phyloP scores from a whole-genome alignment of 495 filamentous ascomycete genomes.

The Tuber magnatum region DNA sequence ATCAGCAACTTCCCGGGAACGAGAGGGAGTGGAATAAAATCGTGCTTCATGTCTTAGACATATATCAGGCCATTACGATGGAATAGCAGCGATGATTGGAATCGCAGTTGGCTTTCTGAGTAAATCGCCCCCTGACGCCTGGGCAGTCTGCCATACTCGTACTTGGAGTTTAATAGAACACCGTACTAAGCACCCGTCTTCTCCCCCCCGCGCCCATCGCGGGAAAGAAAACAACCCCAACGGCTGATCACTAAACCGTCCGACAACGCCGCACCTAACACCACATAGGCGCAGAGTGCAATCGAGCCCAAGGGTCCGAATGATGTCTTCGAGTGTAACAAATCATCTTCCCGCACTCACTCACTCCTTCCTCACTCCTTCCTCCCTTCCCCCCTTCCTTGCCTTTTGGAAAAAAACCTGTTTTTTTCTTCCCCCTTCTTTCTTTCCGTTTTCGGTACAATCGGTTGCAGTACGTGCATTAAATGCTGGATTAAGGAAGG shows the following conservation, averaged over 20 bases:
- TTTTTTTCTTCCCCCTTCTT: background rate
- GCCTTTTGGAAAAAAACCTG: no score
- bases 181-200: background rate
- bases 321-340: background rate
- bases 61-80: background rate
- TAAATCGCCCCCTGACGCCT: background rate
- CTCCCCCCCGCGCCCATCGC: background rate
- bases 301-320: background rate
- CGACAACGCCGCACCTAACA: background rate
- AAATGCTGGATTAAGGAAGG: background rate
- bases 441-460: background rate
- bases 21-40: background rate
- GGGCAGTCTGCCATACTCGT: background rate
- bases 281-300: background rate
- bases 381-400: background rate
- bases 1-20: no score
- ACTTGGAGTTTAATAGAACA: background rate
- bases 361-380: background rate
- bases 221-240: background rate
- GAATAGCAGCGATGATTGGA: background rate
- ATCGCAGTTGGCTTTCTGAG: background rate
- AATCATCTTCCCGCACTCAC: background rate
- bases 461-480: background rate
- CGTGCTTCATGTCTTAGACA: background rate
- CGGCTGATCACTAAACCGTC: background rate